Base-by-base conservation (phyloP, 345 rosid species). In the Ailanthus altissimus region DNA sequence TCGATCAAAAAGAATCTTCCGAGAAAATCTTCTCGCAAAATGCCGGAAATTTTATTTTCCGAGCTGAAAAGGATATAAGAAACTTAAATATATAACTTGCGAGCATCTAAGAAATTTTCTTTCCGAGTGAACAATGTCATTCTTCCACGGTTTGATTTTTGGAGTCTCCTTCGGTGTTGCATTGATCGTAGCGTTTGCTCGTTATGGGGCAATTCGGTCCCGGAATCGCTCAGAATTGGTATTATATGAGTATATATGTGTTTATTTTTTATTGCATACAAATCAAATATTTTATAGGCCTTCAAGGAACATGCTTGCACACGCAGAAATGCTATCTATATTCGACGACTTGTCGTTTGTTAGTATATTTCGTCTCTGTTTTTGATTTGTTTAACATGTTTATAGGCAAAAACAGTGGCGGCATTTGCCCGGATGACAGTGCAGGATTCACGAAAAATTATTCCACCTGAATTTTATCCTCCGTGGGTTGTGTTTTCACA, bases 401-500 rank as follows among this genome's bases (percentile, higher is more conserved):
- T 43, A 3, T 32, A 95, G 99, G 99, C 98, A 3, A 81, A 72
- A 54, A 88, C 80, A 42, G 84, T 93, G 56, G 98, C 98, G 10
- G 90, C 96, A 60, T 95, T 93, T 80, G 93, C 97, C 23, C 93
- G 91, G 75, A 87, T 95, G 96, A 93, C 91, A 21, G 91, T 95
- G 79, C 90, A 84, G 47, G 99, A 93, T 90, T 90, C 97, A 5
- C 88, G 91, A 81, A 95, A 90, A 75, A 75, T 93, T 71, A 83
- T 95, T 50, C 93, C 97, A 0, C 81, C 81, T 40, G 89, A 90
- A 5, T 86, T 67, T 51, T 92, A 91, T 77, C 98, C 97, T 60
- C 80, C 97, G 18, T 92, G 99, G 97, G 93, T 95, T 69, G 93
- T 93, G 21, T 93, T 95, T 77, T 77, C 96, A 26, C 88, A 85